Conservation (phyloP, 495 filamentous ascomycete species). For the Penicillium robsamsonii region DNA sequence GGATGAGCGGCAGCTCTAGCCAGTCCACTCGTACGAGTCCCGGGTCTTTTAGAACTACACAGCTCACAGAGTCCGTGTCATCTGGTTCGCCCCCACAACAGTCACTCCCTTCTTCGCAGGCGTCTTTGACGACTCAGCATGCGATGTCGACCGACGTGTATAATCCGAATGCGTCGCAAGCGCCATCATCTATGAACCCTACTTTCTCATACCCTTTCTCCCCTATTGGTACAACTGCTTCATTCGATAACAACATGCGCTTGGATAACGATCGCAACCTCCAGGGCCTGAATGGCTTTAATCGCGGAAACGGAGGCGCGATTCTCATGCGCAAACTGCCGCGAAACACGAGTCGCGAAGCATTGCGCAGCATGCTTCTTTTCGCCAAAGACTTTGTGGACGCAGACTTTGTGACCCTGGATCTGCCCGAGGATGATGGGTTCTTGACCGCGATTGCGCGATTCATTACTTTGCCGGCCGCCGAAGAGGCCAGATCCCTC, state of each 20-base stretch:
- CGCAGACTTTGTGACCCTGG: conserved; percentile 65
- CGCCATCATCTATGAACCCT: conserved; percentile 40
- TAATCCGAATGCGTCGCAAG: conserved; percentile 41
- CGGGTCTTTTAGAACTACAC: conserved; percentile 46
- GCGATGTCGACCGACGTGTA: conserved; percentile 54
- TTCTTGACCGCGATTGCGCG: conserved; percentile 72
- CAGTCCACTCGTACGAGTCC: conserved; percentile 51
- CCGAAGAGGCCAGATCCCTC: conserved; percentile 71
- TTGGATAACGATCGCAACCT: conserved; percentile 47
- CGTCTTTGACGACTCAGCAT: conserved; percentile 50
- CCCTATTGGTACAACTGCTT: conserved; percentile 41
- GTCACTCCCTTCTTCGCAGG: conserved; percentile 37
- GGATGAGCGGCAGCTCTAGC: conserved; percentile 50
- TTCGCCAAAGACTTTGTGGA: conserved; percentile 81
- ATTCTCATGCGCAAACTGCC: conserved; percentile 77
- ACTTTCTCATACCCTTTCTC: conserved; percentile 47
- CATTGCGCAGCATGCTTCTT: conserved; percentile 75
- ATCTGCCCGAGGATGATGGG: conserved; percentile 66
- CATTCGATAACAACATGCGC: conserved; percentile 50
- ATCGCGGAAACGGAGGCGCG: conserved; percentile 42
- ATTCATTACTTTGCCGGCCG: conserved; percentile 68
- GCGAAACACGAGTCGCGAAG: conserved; percentile 66
- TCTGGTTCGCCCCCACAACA: conserved; percentile 47
- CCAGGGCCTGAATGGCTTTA: conserved; percentile 48
- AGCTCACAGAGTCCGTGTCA: conserved; percentile 47